phyloP scores from a whole-genome alignment of 352 stramenopile species.

The Pythium catenulatum region DNA sequence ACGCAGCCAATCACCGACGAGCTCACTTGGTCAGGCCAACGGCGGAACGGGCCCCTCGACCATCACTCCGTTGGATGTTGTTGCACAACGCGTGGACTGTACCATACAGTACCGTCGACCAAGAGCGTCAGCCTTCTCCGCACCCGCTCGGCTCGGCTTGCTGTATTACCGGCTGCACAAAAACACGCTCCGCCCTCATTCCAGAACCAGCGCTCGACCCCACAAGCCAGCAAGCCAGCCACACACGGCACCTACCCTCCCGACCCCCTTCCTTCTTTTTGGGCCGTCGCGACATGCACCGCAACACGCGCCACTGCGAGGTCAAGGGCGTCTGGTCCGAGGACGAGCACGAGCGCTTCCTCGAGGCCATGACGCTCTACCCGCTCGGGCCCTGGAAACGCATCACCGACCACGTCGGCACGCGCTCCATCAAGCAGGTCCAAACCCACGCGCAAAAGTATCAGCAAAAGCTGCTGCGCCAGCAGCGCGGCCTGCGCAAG shows the following conservation, averaged over 20 bases:
- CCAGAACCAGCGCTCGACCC: background rate
- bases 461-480: constrained; percentile 88
- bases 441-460: constrained; percentile 92
- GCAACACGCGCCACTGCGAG: constrained; percentile 45
- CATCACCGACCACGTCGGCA: constrained; percentile 84
- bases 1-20: constrained; percentile 24
- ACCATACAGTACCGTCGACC: no score
- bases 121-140: no score
- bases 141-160: background rate
- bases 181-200: background rate
- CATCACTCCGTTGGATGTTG: background rate
- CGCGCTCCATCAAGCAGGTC: constrained; percentile 87
- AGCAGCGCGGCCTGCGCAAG: constrained; percentile 84
- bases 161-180: background rate
- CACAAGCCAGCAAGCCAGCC: background rate
- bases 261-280: background rate
- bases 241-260: no score
- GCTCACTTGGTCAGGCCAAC: constrained; percentile 33
- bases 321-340: constrained; percentile 80
- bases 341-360: constrained; percentile 85
- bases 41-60: background rate
- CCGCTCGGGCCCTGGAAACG: constrained; percentile 81
- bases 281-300: no score
- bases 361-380: constrained; percentile 88
- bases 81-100: background rate